phyloP scores from a whole-genome alignment of 257 asterid genomes.

The Perilla frutescens region DNA sequence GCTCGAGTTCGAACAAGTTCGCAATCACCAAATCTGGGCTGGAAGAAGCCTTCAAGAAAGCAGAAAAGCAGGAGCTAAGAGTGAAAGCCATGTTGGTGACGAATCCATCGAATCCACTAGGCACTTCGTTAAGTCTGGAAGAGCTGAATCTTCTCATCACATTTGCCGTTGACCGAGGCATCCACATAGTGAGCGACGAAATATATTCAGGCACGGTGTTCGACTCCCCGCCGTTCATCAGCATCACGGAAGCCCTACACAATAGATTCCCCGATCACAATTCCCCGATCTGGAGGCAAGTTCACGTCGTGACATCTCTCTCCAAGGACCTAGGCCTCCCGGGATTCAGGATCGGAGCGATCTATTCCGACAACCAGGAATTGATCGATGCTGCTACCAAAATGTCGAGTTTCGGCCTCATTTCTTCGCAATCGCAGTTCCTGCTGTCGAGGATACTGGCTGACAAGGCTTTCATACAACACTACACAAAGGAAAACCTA shows the following conservation, averaged over 20 bases:
- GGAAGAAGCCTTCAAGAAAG: constrained; percentile 40
- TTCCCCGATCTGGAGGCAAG: constrained; percentile 30
- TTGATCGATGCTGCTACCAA: constrained; percentile 43
- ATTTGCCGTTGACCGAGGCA: constrained; percentile 36
- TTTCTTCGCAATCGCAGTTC: constrained; percentile 48
- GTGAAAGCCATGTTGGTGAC: constrained; percentile 56
- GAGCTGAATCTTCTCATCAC: constrained; percentile 51
- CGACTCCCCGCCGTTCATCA: constrained; percentile 38
- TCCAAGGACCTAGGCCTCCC: constrained; percentile 56
- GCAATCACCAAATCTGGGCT: constrained; percentile 40
- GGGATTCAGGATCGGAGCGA: constrained; percentile 47
- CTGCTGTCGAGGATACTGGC: constrained; percentile 35
- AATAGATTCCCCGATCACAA: neutral
- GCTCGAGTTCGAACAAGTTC: constrained; percentile 47
- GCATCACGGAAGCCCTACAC: constrained; percentile 39
- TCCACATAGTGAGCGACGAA: constrained; percentile 59
- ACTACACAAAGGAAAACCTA: constrained; percentile 22
- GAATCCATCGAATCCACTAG: constrained; percentile 59
- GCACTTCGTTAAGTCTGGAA: constrained; percentile 40
- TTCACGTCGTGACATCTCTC: constrained; percentile 49
- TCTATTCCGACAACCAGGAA: constrained; percentile 43
- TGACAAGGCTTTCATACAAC: constrained; percentile 23
- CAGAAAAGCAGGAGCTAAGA: constrained; percentile 39
- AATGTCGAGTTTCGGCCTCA: constrained; percentile 54
- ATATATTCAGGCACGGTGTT: constrained; percentile 56